Base-by-base conservation (phyloP, 192 early-diverging fungal genomes). In the Entomortierella parvispora region DNA sequence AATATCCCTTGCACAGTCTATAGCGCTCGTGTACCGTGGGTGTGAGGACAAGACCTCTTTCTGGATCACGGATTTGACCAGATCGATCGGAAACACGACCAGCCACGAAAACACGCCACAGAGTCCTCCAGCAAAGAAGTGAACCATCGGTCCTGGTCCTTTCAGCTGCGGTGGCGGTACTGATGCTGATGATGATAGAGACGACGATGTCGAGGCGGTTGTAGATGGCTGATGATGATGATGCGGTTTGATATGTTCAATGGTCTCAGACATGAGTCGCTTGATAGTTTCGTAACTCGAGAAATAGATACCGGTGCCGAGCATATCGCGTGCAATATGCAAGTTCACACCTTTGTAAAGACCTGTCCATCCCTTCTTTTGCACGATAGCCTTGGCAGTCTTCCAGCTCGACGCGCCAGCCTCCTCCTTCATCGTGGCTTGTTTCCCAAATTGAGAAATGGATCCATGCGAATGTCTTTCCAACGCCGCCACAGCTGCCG, bases 61-160 rank as follows among this genome's bases (percentile, higher is more conserved):
- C 75, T 94, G 93, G 61, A 93, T 82, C 10, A 86, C 84, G 14
- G 90, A 90, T 69, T 94, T 94, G 22, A 94, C 81, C 53, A 93
- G 70, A 65, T 94, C 93, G 6, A 91, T 81, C 0, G 93, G 93
- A 58, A 94, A 94, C 20, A 93, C 90, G 28, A 93, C 62, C 31
- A 93, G 76, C 92, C 93, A 93, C 6, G 89, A 91, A 29, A 92
- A 67, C 17, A 92, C 89, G 22, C 93, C 93, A 67, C 91, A 93
- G 8, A 87, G 79, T 15, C 92, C 93, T 33, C 93, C 93, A 2
- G 93, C 85, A 56, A 93, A 70, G 69, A 94, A 91, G 33, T 93
- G 91, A 0, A 90, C 88, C 80, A 91, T 77, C 7, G 88, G 89
- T 2, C 89, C 89, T 9, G 90, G 66, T 74, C 51, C 71, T 63